Evolutionary conservation across 768 basidiomycete species (phyloP), one percentile per base, ranked within the genome.

Genomic region (Leccinum variicolor): DNA sequence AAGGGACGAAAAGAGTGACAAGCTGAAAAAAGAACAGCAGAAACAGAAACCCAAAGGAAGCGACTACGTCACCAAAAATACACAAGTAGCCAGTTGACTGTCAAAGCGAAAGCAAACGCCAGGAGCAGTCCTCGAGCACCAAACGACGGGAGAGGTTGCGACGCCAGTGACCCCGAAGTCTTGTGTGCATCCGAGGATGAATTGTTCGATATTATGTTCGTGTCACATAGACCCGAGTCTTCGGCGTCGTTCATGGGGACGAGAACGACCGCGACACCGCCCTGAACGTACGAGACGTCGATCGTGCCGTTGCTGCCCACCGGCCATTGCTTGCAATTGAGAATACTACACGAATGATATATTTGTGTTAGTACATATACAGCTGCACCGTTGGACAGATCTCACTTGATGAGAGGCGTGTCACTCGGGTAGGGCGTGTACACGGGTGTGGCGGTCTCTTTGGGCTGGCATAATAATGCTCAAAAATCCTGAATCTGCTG

Each of bases 291-390:
- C 58, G 85, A 74, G 23, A 84, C 80, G 25, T 81, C 76, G 51
- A 92, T 64, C 34, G 77, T 82, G 41, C 87, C 86, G 48, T 79
- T 75, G 43, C 87, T 83, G 28, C 87, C 90, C 8, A 89, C 83
- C 19, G 78, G 82, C 77, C 82, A 86, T 69, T 89, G 85, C 36
- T 72, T 69, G 69, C 90, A 92, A 3, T 81, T 81, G 21, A 90
- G 66, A 53, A 90, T 74, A 61, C 87, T 88, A 59, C 46, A 39
- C 19, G 33, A 9, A 45, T 11, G 8, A 57, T 7, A 19, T 34
- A 25, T 8, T 25, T 17, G 9, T 3, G 7, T 59, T 25, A 62
- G 47, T 19, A 43, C 7, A 23, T n/a, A 8, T 8, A 29, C 43
- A 21, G 21, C n/a, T 17, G 17, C 8, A 17, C 17, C 14, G 9